Percentiles rank a stretch among this genome's conserved stretches.
phyloP scores from a whole-genome alignment of 129 eudicot genomes.

The Flaveria robusta region DNA sequence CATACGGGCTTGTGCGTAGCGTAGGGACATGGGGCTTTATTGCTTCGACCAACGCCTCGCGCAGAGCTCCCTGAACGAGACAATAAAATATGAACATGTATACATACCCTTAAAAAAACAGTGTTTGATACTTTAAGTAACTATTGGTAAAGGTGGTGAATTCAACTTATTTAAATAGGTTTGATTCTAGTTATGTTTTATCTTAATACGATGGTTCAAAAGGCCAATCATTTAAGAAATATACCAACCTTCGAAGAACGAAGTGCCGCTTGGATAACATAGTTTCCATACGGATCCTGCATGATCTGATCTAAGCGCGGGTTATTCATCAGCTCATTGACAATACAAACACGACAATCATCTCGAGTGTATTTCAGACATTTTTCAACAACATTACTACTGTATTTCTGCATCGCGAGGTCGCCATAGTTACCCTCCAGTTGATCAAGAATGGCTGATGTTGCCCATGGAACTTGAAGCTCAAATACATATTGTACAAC shows the following conservation, averaged over 20 bases:
- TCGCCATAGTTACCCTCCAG: slow-evolving; percentile 56
- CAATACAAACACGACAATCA: slow-evolving; percentile 42
- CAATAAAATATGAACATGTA: too few species aligned
- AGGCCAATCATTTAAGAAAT: neutral
- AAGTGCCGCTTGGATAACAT: slow-evolving; percentile 60
- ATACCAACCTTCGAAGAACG: slow-evolving; percentile 50
- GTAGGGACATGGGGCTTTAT: slow-evolving; percentile 55
- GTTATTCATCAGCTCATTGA: slow-evolving; percentile 49
- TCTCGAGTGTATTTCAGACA: slow-evolving; percentile 57
- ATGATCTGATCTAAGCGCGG: slow-evolving; percentile 55
- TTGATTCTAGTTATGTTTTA: too few species aligned
- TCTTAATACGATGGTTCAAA: too few species aligned
- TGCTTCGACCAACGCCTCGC: slow-evolving; percentile 55
- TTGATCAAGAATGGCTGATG: slow-evolving; percentile 50
- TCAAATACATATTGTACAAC: slow-evolving; percentile 60
- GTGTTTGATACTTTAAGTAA: too few species aligned
- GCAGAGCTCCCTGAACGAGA: slow-evolving; percentile 48
- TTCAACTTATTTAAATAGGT: too few species aligned
- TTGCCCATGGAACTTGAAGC: slow-evolving; percentile 54
- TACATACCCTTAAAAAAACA: too few species aligned
- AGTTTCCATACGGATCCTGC: slow-evolving; percentile 67
- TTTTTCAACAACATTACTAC: slow-evolving; percentile 63
- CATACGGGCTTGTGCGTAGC: slow-evolving; percentile 58
- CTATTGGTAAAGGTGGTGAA: too few species aligned
- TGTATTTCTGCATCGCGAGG: slow-evolving; percentile 59